phyloP scores from a whole-genome alignment of 768 basidiomycete genomes.

The Fibroporia radiculosa region DNA sequence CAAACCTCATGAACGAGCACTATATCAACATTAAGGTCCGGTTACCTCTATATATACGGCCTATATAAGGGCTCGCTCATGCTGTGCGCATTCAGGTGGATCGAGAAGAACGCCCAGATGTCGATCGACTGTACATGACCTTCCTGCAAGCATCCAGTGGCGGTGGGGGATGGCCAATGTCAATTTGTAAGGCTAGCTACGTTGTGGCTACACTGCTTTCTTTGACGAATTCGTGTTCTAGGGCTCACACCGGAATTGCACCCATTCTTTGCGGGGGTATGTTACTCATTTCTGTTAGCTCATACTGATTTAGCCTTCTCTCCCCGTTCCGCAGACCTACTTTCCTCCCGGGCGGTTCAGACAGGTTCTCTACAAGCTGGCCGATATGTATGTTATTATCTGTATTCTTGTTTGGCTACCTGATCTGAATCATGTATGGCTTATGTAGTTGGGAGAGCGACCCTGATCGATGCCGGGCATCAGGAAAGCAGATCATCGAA shows the following conservation, averaged over 20 bases:
- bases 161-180: constrained; percentile 28
- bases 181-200: constrained; percentile 18
- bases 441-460: constrained; percentile 16
- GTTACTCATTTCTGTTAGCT: neutral
- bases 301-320: no score
- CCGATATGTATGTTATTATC: constrained; percentile 12
- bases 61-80: neutral
- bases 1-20: constrained; percentile 31
- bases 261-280: constrained; percentile 21
- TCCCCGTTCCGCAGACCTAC: constrained; percentile 19
- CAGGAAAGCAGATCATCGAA: constrained; percentile 17
- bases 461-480: constrained; percentile 8
- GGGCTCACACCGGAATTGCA: constrained; percentile 21
- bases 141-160: constrained; percentile 28
- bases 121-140: constrained; percentile 37
- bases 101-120: constrained; percentile 34
- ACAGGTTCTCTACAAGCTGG: constrained; percentile 15
- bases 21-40: constrained; percentile 29
- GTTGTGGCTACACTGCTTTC: neutral
- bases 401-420: neutral
- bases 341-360: constrained; percentile 17
- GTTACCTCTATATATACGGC: neutral
- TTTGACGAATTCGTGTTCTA: neutral
- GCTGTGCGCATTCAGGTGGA: constrained; percentile 21
- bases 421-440: neutral